Evolutionary conservation across 192 early-diverging fungal genomes (phyloP).

Genomic region (Podila minutissima): DNA sequence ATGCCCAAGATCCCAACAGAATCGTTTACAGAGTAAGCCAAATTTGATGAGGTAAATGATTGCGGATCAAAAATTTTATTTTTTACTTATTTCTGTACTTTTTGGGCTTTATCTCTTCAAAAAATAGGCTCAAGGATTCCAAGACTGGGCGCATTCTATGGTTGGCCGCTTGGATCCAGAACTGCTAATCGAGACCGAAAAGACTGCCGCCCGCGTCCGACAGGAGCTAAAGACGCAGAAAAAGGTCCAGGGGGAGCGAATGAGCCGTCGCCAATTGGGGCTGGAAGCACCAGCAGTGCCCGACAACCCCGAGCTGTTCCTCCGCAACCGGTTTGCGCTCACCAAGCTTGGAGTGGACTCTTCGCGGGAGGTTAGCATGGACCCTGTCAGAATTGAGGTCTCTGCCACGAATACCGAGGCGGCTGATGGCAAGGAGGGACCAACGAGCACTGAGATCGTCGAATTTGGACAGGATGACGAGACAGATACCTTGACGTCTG

Average conservation of each 20-base stretch:
- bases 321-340: conserved; percentile 18
- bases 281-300: conserved; percentile 40
- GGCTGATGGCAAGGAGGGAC: neutral
- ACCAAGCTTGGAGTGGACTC: neutral
- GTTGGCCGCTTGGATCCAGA: conserved; percentile 36
- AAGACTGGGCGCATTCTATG: conserved; percentile 41
- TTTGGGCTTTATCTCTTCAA: neutral
- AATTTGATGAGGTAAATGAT: no score
- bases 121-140: conserved; percentile 33
- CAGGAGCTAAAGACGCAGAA: conserved; percentile 33
- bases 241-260: conserved; percentile 24
- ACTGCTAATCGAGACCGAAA: conserved; percentile 36
- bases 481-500: neutral
- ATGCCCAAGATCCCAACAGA: conserved; percentile 34
- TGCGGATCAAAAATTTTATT: neutral
- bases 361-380: neutral
- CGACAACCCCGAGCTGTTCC: conserved; percentile 34
- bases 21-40: conserved; percentile 29
- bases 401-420: neutral
- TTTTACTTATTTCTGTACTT: neutral
- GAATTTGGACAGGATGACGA: neutral
- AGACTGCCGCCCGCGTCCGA: conserved; percentile 36
- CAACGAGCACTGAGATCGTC: neutral
- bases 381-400: neutral
- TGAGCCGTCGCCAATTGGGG: conserved; percentile 34